phyloP scores from a whole-genome alignment of 75 land plant species.

The Cunninghamia lanceolata region DNA sequence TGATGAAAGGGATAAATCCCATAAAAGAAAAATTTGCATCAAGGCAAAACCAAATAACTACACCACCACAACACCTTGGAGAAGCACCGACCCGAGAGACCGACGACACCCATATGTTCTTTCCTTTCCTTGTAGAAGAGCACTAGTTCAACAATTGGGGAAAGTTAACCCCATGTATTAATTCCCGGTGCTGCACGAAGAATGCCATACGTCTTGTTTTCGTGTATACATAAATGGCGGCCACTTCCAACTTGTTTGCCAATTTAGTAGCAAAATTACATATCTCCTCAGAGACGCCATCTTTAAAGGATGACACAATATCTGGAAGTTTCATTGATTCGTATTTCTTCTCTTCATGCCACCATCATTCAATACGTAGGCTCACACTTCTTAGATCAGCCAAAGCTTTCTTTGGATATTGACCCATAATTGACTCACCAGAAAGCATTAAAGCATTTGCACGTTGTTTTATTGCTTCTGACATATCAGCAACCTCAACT shows the following conservation, averaged over 20 bases:
- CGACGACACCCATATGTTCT: too few species aligned
- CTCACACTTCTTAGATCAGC: constrained; percentile 77
- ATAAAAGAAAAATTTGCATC: too few species aligned
- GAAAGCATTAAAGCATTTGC: constrained; percentile 96
- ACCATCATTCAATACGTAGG: constrained; percentile 82
- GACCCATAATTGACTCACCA: constrained; percentile 95
- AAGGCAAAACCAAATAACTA: too few species aligned
- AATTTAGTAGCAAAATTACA: constrained; percentile 91
- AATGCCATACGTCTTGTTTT: constrained; percentile 76
- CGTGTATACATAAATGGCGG: constrained; percentile 91
- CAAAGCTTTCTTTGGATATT: constrained; percentile 88
- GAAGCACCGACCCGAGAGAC: too few species aligned
- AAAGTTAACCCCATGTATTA: too few species aligned
- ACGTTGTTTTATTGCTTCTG: constrained; percentile 85
- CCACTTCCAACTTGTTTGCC: constrained; percentile 91
- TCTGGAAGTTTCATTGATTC: constrained; percentile 54
- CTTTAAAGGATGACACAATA: constrained; percentile 53
- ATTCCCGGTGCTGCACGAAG: too few species aligned
- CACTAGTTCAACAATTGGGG: too few species aligned
- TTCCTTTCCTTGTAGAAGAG: too few species aligned
- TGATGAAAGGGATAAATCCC: too few species aligned
- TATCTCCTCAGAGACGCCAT: constrained; percentile 78
- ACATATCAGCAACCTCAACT: constrained; percentile 95
- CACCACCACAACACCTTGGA: too few species aligned
- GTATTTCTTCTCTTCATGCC: constrained; percentile 76